A percentile compares a stretch with the other conserved stretches of the same genome.
Conservation (phyloP, 768 basidiomycete genomes). For the Kwoniella dejecticola region DNA sequence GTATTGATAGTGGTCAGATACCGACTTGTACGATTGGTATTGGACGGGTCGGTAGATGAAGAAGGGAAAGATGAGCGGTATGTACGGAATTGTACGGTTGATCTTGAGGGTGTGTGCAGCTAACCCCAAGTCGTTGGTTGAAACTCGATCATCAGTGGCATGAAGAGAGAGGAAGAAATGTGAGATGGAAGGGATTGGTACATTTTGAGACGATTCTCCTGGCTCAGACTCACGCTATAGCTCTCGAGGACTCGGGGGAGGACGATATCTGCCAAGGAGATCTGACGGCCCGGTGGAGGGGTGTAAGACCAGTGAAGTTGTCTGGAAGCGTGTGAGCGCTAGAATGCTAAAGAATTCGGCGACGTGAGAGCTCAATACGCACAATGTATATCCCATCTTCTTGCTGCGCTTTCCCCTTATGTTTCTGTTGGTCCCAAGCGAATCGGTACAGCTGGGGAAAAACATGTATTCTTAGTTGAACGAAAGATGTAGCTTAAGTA, state of each 20-base stretch:
- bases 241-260: slow-evolving; percentile 39
- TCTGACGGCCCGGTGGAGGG: slow-evolving; percentile 22
- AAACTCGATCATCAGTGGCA: not conserved
- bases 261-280: slow-evolving; percentile 35
- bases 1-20: slow-evolving; percentile 31
- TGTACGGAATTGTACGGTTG: slow-evolving; percentile 42
- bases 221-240: slow-evolving; percentile 30
- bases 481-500: not conserved
- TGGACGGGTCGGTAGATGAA: not conserved
- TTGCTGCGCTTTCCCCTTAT: not conserved
- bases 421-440: not conserved
- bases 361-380: not conserved
- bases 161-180: no score
- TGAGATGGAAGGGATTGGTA: no score
- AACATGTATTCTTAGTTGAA: not conserved
- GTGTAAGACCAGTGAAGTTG: slow-evolving; percentile 42
- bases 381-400: slow-evolving; percentile 38
- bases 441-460: no score
- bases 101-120: slow-evolving; percentile 32
- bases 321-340: slow-evolving; percentile 12
- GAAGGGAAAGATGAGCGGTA: slow-evolving; percentile 28
- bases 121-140: no score
- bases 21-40: not conserved
- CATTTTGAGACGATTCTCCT: not conserved
- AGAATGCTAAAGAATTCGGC: not conserved